Conservation (phyloP, 306 rosid genomes). For the Fagus crenata region DNA sequence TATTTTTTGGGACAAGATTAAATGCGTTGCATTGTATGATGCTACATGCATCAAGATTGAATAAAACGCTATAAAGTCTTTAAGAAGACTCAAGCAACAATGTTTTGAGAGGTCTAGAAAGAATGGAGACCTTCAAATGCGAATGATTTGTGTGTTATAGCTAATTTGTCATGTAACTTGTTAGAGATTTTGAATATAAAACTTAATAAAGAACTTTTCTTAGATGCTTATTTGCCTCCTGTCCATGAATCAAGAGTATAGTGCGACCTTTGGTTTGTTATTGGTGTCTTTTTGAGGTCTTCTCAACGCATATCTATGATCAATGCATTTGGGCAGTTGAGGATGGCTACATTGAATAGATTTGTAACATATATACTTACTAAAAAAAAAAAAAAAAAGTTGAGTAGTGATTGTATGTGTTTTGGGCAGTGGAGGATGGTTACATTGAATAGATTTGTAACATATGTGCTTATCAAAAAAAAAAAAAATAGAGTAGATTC, state of each 20-base stretch:
- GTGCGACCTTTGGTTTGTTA: not conserved
- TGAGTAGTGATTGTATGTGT: no score
- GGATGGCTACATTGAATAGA: no score
- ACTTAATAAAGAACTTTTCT: not conserved
- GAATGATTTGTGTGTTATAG: not conserved
- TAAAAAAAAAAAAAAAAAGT: no score
- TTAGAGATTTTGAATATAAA: no score
- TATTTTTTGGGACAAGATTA: not conserved
- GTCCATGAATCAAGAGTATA: not conserved
- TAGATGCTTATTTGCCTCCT: not conserved
- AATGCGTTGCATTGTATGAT: no score
- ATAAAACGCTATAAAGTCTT: no score
- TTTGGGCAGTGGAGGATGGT: no score
- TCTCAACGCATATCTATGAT: not conserved
- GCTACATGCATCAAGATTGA: no score
- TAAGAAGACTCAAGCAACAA: not conserved
- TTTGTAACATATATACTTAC: no score
- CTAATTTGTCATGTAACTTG: not conserved
- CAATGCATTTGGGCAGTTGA: not conserved
- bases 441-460: no score
- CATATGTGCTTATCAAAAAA: no score
- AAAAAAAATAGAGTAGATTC: no score
- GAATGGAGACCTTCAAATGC: not conserved
- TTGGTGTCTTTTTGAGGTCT: not conserved
- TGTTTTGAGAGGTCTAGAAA: not conserved